Percentiles rank a stretch among this genome's conserved stretches.
Evolutionary conservation across 176 grass and related monocot species (phyloP).

Genomic region (Zoysia pacifica): DNA sequence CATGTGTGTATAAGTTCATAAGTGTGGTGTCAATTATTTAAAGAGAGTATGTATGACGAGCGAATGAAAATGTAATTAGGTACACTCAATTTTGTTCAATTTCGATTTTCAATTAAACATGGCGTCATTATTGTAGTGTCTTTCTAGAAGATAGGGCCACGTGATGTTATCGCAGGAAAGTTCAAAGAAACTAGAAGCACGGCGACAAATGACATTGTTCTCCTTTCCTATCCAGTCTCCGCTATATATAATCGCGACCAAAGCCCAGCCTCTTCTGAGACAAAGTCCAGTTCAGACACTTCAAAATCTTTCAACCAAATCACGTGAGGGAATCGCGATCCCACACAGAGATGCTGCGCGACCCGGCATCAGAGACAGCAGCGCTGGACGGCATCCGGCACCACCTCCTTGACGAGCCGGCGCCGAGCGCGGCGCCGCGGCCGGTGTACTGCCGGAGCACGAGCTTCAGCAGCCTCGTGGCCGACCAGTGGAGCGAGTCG

Average conservation of each 20-base stretch:
- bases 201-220: background rate
- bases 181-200: slow-evolving; percentile 51
- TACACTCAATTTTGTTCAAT: no score
- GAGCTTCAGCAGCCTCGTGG: slow-evolving; percentile 77
- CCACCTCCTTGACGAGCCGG: slow-evolving; percentile 63
- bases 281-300: slow-evolving; percentile 19
- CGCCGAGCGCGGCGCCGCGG: slow-evolving; percentile 1
- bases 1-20: no score
- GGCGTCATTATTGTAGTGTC: background rate
- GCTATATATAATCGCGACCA: slow-evolving; percentile 46
- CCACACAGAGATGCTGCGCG: slow-evolving; percentile 15
- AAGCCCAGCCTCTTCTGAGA: background rate
- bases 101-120: background rate
- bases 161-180: slow-evolving; percentile 55
- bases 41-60: no score
- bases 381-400: slow-evolving; percentile 56
- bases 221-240: background rate
- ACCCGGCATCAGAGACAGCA: slow-evolving; percentile 22
- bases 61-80: no score
- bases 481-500: slow-evolving; percentile 74
- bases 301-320: slow-evolving; percentile 22
- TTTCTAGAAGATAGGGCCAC: slow-evolving; percentile 35
- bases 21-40: no score
- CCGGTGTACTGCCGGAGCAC: slow-evolving; percentile 60
- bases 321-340: background rate